phyloP scores from a whole-genome alignment of 345 rosid species.

The Euclidium syriacum region DNA sequence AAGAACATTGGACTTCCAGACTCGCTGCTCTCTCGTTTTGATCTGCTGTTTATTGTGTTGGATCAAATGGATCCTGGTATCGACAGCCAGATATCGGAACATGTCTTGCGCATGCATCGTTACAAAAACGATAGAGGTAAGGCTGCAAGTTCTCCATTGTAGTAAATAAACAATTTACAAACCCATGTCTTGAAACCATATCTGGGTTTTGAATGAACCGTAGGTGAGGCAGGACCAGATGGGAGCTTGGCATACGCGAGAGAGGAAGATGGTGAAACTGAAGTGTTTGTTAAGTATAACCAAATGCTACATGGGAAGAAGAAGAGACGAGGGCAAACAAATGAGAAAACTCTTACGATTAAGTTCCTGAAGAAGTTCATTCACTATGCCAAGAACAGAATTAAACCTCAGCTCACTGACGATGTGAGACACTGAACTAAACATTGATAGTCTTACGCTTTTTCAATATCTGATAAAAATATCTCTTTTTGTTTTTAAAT shows the following conservation, averaged over 20 bases:
- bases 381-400: conserved; percentile 96
- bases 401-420: conserved; percentile 89
- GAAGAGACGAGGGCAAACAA: conserved; percentile 54
- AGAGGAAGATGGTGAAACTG: conserved; percentile 76
- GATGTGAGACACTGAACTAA: conserved; percentile 47
- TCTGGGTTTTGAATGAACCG: conserved; percentile 15
- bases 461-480: not conserved
- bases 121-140: conserved; percentile 77
- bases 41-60: conserved; percentile 85
- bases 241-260: conserved; percentile 60
- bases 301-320: conserved; percentile 86
- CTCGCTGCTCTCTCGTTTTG: conserved; percentile 98
- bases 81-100: conserved; percentile 83
- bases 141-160: not conserved
- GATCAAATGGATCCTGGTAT: conserved; percentile 99
- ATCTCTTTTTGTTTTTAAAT: conserved; percentile 8
- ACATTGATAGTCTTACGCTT: not conserved
- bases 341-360: conserved; percentile 72
- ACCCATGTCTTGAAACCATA: conserved; percentile 10
- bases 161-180: not conserved
- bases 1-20: conserved; percentile 99
- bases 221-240: conserved; percentile 63
- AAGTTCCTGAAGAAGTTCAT: conserved; percentile 91
- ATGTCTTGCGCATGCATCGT: conserved; percentile 97
- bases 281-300: conserved; percentile 88